Conservation (phyloP, 805 yeast genomes). For the Monosporozyma servazzii region DNA sequence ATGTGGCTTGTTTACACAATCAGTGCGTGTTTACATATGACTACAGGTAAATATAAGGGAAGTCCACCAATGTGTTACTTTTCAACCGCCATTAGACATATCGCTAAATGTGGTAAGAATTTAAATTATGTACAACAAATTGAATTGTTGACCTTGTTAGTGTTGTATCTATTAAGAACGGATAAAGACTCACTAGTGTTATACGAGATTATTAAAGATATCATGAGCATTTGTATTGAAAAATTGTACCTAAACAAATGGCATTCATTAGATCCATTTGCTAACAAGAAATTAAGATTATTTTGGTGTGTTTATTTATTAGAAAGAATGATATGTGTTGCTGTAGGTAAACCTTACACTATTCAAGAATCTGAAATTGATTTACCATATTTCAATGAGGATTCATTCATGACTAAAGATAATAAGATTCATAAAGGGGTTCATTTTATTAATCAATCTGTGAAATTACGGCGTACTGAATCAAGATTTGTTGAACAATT, state of each 20-base stretch:
- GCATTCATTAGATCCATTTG: slow-evolving; percentile 17
- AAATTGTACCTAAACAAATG: slow-evolving; percentile 22
- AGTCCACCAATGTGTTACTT: slow-evolving; percentile 48
- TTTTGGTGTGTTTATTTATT: slow-evolving; percentile 60
- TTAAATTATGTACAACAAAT: slow-evolving; percentile 38
- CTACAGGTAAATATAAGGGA: slow-evolving; percentile 48
- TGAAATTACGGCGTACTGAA: slow-evolving; percentile 50
- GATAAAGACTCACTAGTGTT: slow-evolving; percentile 50
- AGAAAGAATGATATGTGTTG: slow-evolving; percentile 52
- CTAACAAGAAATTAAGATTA: slow-evolving; percentile 39
- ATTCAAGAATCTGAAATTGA: slow-evolving; percentile 44
- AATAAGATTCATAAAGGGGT: slow-evolving; percentile 27
- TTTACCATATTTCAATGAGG: slow-evolving; percentile 42
- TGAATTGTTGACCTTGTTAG: slow-evolving; percentile 44
- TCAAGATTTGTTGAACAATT: slow-evolving; percentile 49
- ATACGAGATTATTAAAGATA: slow-evolving; percentile 45
- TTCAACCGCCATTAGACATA: slow-evolving; percentile 50
- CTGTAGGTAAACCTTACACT: slow-evolving; percentile 50
- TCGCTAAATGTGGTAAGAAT: slow-evolving; percentile 36
- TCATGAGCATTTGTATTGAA: slow-evolving; percentile 37
- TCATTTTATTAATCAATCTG: slow-evolving; percentile 48
- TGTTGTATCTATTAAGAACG: slow-evolving; percentile 49
- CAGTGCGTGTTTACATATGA: slow-evolving; percentile 42
- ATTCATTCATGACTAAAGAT: slow-evolving; percentile 24
- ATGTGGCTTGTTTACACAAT: slow-evolving; percentile 48